A percentile compares a stretch with the other conserved stretches of the same genome.
These are phyloP conservation scores for Rhytidhysteron rufulum DNA, from an alignment of 2,329 filamentous ascomycete species.

Conservation along the genomic window DNA sequence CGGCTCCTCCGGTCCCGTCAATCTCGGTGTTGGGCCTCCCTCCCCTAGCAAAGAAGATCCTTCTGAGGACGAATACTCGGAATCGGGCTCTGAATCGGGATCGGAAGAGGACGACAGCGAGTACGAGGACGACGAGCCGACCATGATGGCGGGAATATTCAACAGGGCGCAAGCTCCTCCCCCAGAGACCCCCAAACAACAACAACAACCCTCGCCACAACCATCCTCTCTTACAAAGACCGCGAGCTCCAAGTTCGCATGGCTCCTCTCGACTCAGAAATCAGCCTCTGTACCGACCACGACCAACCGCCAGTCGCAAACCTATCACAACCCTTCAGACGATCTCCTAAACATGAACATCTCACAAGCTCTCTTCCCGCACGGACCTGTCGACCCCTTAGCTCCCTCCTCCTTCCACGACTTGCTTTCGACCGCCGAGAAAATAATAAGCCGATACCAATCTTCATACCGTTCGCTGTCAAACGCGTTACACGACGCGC, in stretches of 20 bases:
- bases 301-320: conserved; percentile 20
- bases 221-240: conserved; percentile 14
- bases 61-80: conserved; percentile 10
- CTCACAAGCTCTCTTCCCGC: conserved; percentile 51
- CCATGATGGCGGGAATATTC: conserved; percentile 32
- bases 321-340: conserved; percentile 35
- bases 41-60: conserved; percentile 1
- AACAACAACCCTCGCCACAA: conserved; percentile 16
- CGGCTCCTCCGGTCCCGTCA: conserved; percentile 49
- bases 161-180: conserved; percentile 23
- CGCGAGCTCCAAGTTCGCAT: conserved; percentile 31
- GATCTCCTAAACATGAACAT: conserved; percentile 56
- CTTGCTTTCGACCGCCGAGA: conserved; percentile 54
- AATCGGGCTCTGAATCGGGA: conserved; percentile 21
- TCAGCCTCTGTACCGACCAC: conserved; percentile 23
- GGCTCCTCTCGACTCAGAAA: conserved; percentile 35
- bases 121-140: conserved; percentile 20
- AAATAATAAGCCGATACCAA: conserved; percentile 53
- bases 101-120: conserved; percentile 16
- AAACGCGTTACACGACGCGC: conserved; percentile 44
- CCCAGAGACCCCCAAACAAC: conserved; percentile 6
- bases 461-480: conserved; percentile 49
- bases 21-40: conserved; percentile 38
- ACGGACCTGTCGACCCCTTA: conserved; percentile 46
- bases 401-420: conserved; percentile 54